Base-by-base conservation (phyloP, 768 basidiomycete species). In the Rhizopogon salebrosus region DNA sequence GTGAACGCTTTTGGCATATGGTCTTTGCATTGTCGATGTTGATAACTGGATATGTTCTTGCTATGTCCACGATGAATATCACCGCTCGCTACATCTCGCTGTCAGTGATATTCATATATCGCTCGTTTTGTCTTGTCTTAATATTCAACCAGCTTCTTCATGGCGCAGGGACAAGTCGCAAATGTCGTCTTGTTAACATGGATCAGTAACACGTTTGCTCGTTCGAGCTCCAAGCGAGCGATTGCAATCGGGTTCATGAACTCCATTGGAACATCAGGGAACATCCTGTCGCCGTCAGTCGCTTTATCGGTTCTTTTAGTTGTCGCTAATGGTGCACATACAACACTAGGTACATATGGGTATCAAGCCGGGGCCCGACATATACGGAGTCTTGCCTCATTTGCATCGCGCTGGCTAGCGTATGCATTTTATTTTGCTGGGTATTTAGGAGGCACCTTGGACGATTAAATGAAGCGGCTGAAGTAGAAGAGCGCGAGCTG, bases 141-240 rank as follows among this genome's bases (percentile, higher is more conserved):
- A 18, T 41, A 22, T 24, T 20, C 20, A 26, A 7, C 6, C 57
- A 87, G 85, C 20, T 89, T 90, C 67, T 65, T 89, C 39, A 84
- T 87, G 80, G 81, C 84, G 3, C 80, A 83, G 58, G 79, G 80
- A 0, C 85, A 86, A 60, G 75, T 83, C 3, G 85, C 79, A 3
- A 85, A 84, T 65, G 79, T 88, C 55, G 75, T 76, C 53, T 82
- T 87, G 2, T 36, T 48, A 59, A 67, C 74, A 5, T 76, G 75
- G 79, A 69, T 78, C 50, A 73, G 73, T 43, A 77, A 73, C 53
- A 71, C 75, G 10, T 73, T 94, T 66, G 82, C 89, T 24, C 80
- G 84, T 18, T 84, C 91, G 10, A 80, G 90, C 1, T 80, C 83
- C 18, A 92, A 92, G 67, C 83, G 91, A 9, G 87, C 91, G 3